Conservation (phyloP, 495 filamentous ascomycete species). For the Daldinia vernicosa region DNA sequence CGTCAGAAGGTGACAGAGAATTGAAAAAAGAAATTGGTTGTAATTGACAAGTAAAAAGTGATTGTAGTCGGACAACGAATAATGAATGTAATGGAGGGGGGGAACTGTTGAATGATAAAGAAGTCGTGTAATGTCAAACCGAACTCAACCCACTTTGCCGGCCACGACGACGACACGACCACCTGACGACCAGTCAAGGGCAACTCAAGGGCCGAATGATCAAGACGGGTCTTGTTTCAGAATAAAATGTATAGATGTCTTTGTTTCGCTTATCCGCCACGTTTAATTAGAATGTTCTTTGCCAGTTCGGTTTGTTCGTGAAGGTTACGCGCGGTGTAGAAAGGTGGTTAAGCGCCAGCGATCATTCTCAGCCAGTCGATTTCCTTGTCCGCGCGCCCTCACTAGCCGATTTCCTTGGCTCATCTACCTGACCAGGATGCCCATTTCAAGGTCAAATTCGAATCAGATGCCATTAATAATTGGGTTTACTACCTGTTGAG, state of each 20-base stretch:
- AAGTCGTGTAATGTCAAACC: conserved; percentile 19
- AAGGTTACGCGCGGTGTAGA: conserved; percentile 40
- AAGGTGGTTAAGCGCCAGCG: conserved; percentile 38
- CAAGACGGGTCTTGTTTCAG: conserved; percentile 33
- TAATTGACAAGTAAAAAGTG: conserved; percentile 6
- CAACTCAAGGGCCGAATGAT: conserved; percentile 24
- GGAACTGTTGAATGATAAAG: conserved; percentile 30
- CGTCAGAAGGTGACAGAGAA: conserved; percentile 18
- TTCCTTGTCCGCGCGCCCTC: conserved; percentile 26
- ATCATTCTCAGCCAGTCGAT: conserved; percentile 39
- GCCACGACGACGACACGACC: neutral
- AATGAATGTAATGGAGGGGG: conserved; percentile 26
- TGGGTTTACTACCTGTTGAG: conserved; percentile 4
- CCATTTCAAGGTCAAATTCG: conserved; percentile 3
- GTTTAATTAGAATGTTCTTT: conserved; percentile 35
- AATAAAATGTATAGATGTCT: conserved; percentile 34
- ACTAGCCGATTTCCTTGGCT: conserved; percentile 24
- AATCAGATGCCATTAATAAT: conserved; percentile 7
- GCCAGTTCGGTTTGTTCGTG: conserved; percentile 27
- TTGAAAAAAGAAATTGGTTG: conserved; percentile 13
- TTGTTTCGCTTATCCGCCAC: conserved; percentile 34
- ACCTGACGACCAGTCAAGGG: conserved; percentile 21
- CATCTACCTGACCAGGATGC: conserved; percentile 20
- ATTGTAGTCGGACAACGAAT: conserved; percentile 28
- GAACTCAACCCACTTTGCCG: conserved; percentile 11